Evolutionary conservation across 2,329 filamentous ascomycete genomes (phyloP).

Genomic region (Aspergillus ibericus): DNA sequence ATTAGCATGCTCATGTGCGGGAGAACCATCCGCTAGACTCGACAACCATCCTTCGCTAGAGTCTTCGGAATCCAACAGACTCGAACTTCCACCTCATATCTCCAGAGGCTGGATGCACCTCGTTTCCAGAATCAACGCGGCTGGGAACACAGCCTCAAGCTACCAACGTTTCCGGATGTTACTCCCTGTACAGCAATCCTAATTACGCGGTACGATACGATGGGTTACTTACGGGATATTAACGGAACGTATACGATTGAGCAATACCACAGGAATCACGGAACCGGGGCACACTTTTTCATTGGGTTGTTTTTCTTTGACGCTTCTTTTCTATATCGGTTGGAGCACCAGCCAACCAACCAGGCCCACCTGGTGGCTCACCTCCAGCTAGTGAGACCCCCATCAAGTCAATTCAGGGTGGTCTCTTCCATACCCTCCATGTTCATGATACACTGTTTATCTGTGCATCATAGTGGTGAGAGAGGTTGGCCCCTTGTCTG

Average conservation of each 20-base stretch:
- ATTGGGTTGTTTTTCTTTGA: background rate
- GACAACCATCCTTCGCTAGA: background rate
- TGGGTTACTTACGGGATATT: conserved; percentile 19
- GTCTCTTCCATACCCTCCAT: background rate
- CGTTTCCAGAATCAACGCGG: background rate
- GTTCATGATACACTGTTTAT: background rate
- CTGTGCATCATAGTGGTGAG: background rate
- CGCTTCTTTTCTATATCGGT: background rate
- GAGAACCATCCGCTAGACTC: conserved; percentile 11
- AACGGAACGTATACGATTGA: conserved; percentile 15
- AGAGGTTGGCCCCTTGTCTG: background rate
- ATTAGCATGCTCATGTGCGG: conserved; percentile 27
- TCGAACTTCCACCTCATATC: background rate
- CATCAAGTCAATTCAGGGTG: background rate
- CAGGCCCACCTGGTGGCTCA: background rate
- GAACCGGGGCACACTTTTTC: conserved; percentile 6
- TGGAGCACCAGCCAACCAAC: background rate
- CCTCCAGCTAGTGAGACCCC: background rate
- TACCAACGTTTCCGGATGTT: conserved; percentile 8
- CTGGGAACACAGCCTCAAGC: background rate
- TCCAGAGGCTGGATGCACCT: background rate
- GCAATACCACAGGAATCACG: conserved; percentile 12
- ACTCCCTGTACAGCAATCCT: conserved; percentile 15
- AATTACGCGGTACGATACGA: conserved; percentile 17
- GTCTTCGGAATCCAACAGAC: background rate